Base-by-base conservation (phyloP, 2,329 filamentous ascomycete genomes). In the Hansfordia pulvinata region DNA sequence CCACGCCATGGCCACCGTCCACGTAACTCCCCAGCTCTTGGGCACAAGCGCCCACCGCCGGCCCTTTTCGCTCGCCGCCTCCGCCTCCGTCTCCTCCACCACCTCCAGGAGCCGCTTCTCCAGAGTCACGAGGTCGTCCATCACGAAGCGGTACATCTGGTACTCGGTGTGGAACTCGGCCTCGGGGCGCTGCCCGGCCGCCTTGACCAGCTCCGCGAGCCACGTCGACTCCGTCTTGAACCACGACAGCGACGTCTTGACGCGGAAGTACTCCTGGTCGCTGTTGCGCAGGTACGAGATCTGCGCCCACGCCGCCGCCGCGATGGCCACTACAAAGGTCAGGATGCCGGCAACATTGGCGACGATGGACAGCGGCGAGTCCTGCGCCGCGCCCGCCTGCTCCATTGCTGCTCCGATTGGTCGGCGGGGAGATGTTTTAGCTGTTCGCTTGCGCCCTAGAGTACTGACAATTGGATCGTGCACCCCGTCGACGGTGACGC, bases 151-250 rank as follows among this genome's bases (percentile, higher is more conserved):
- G 36, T 58, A 62, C 56, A 63, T 62, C 27, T 62, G 50, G 28
- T 55, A 51, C 32, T 62, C 55, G n/a, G 48, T 44, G 24, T 45
- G 45, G 8, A 37, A 27, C 11, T 45, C 35, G 5, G 43, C 34
- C 27, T 44, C 39, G 2, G 37, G 35, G 10, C 41, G 38, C 24
- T 46, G 39, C 15, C 35, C 38, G 5, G 35, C 37, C 15, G 41
- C 47, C 11, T 40, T 40, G 17, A 60, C 40, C 1, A 63, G 51
- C 27, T 60, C 53, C 3, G 50, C 40, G 10, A 64, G 49, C 53
- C 54, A 64, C 5, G 49, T 43, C 3, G 54, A 58, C 40, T 63
- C 59, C 1, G 56, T 63, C 38, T 63, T 64, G 40, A 55, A 64
- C 58, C 59, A 63, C 6, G 48, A 54, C 6, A 63, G 43, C 4